These are phyloP conservation scores for Diutina siamensis DNA, from an alignment of 1,139 yeast genomes.

Conservation along the genomic window DNA sequence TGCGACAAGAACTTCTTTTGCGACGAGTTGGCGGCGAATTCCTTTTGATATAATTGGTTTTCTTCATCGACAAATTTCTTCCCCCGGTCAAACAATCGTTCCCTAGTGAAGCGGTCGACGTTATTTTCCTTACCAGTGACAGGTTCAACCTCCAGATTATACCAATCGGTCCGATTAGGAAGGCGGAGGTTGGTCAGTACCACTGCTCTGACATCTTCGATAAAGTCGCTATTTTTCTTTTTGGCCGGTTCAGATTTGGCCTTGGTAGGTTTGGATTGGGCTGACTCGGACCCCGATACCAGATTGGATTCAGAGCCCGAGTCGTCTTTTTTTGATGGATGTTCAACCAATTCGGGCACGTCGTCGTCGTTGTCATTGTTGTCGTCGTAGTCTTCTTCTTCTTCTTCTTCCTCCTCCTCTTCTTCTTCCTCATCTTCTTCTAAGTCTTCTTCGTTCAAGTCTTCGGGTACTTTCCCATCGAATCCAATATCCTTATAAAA, in stretches of 20 bases:
- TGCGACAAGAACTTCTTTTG: slow-evolving; percentile 86
- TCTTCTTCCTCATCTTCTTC: slow-evolving; percentile 13
- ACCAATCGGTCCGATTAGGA: slow-evolving; percentile 71
- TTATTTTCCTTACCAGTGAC: slow-evolving; percentile 13
- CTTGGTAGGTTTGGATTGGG: not conserved
- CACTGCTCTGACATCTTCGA: slow-evolving; percentile 44
- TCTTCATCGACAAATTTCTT: slow-evolving; percentile 56
- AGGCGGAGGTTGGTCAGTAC: slow-evolving; percentile 45
- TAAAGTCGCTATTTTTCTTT: slow-evolving; percentile 22
- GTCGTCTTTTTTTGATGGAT: slow-evolving; percentile 6
- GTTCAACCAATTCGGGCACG: slow-evolving; percentile 11
- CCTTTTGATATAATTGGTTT: slow-evolving; percentile 60
- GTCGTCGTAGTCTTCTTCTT: slow-evolving; percentile 12
- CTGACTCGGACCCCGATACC: not conserved
- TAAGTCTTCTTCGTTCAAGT: slow-evolving; percentile 6
- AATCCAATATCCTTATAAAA: slow-evolving; percentile 67
- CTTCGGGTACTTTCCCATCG: slow-evolving; percentile 19
- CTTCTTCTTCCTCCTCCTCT: slow-evolving; percentile 15
- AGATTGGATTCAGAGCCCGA: slow-evolving; percentile 3
- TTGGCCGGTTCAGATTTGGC: slow-evolving; percentile 11
- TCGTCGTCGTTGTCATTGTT: slow-evolving; percentile 16
- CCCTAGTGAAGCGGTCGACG: slow-evolving; percentile 37
- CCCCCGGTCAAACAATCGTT: slow-evolving; percentile 55
- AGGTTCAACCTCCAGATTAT: slow-evolving; percentile 35
- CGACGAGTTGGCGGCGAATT: slow-evolving; percentile 69